Conservation (phyloP, 2,329 filamentous ascomycete species). For the Arachnopeziza araneosa region DNA sequence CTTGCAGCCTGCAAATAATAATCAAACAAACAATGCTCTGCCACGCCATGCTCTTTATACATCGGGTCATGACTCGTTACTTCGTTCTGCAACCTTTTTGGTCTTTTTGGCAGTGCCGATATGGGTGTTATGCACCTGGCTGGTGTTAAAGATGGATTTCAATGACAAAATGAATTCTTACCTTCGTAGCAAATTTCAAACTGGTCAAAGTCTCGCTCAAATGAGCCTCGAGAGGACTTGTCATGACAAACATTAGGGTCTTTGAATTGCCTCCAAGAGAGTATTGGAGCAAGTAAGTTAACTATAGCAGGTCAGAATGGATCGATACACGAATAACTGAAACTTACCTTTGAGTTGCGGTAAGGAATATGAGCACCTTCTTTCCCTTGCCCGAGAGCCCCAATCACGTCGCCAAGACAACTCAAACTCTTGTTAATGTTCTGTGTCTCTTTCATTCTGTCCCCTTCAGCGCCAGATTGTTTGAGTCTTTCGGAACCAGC, state of each 20-base stretch:
- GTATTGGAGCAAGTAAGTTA: slow-evolving; percentile 93
- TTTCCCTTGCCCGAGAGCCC: slow-evolving; percentile 78
- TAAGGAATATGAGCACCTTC: slow-evolving; percentile 81
- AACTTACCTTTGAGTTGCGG: slow-evolving; percentile 78
- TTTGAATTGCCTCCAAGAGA: slow-evolving; percentile 93
- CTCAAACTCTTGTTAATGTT: slow-evolving; percentile 95
- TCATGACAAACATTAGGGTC: slow-evolving; percentile 99
- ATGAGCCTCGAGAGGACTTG: slow-evolving; percentile 85
- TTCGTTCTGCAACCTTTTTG: slow-evolving; percentile 44
- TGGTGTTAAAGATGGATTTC: slow-evolving; percentile 13
- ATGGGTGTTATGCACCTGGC: slow-evolving; percentile 77
- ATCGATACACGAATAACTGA: neutral
- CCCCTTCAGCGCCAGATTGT: slow-evolving; percentile 79
- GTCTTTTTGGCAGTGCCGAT: slow-evolving; percentile 82
- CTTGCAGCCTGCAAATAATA: neutral
- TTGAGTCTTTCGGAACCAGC: slow-evolving; percentile 89
- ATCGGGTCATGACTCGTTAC: neutral
- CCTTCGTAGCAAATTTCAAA: slow-evolving; percentile 93
- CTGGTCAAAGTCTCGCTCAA: slow-evolving; percentile 90
- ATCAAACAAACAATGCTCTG: neutral
- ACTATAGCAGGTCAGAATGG: slow-evolving; percentile 34
- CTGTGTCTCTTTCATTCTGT: slow-evolving; percentile 86
- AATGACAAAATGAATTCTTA: slow-evolving; percentile 35
- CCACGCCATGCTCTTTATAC: neutral
- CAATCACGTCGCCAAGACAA: slow-evolving; percentile 90